Evolutionary conservation across 2,329 filamentous ascomycete species (phyloP).

Genomic region (Aquanectria penicillioides): DNA sequence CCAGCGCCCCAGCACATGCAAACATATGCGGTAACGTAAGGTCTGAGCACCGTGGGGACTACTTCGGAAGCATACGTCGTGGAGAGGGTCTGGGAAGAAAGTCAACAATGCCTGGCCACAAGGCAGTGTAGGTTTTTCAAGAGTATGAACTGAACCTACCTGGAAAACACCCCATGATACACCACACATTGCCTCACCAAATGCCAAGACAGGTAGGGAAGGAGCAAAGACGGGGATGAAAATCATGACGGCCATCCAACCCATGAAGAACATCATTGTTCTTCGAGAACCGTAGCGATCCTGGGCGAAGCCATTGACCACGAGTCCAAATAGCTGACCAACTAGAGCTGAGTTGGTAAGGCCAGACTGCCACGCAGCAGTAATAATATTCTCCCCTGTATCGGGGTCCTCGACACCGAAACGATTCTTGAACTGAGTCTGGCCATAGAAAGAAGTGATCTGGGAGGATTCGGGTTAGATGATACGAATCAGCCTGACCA

Average conservation of each 20-base stretch:
- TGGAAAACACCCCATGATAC: slow-evolving; percentile 48
- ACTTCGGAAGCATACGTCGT: slow-evolving; percentile 56
- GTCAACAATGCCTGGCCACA: too few relatives aligned
- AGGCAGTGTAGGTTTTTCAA: too few relatives aligned
- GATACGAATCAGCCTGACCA: not conserved
- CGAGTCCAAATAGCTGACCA: slow-evolving; percentile 56
- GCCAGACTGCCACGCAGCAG: slow-evolving; percentile 57
- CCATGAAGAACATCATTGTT: slow-evolving; percentile 36
- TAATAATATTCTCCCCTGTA: slow-evolving; percentile 49
- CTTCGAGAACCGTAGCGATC: slow-evolving; percentile 47
- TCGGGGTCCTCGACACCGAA: slow-evolving; percentile 18
- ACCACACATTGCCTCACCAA: slow-evolving; percentile 47
- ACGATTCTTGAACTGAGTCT: slow-evolving; percentile 26
- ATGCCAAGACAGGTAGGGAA: slow-evolving; percentile 47
- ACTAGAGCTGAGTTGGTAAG: slow-evolving; percentile 54
- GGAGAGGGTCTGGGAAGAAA: slow-evolving; percentile 49
- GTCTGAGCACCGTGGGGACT: slow-evolving; percentile 47
- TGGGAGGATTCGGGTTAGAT: not conserved
- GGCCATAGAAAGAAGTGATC: slow-evolving; percentile 29
- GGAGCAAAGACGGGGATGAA: slow-evolving; percentile 44
- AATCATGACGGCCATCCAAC: slow-evolving; percentile 18
- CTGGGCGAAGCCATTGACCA: slow-evolving; percentile 53
- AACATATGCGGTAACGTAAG: slow-evolving; percentile 53
- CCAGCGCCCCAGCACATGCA: slow-evolving; percentile 57
- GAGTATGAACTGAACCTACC: slow-evolving; percentile 15